These are phyloP conservation scores for Monilinia polystroma DNA, from an alignment of 2,329 filamentous ascomycete genomes.

Conservation along the genomic window DNA sequence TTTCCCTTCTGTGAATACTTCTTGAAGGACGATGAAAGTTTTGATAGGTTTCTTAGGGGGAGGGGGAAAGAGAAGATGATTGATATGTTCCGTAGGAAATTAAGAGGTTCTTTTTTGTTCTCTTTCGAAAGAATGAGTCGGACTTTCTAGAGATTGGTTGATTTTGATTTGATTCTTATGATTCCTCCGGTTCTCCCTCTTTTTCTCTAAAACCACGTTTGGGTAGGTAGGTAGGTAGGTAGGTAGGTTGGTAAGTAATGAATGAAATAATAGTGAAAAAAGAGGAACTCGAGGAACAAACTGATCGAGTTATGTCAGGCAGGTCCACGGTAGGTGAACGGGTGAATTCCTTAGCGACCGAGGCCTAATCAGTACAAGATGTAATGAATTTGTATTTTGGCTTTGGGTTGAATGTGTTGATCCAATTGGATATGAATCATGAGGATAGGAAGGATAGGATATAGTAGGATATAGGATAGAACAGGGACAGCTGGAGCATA, in stretches of 20 bases:
- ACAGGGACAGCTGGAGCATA: too few species aligned
- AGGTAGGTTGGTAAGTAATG: not conserved
- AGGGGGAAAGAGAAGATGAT: not conserved
- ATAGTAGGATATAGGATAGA: too few species aligned
- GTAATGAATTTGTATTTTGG: constrained; percentile 12
- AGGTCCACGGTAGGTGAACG: not conserved
- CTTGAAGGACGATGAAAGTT: not conserved
- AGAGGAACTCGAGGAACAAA: constrained; percentile 7
- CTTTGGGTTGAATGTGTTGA: not conserved
- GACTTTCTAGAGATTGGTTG: not conserved
- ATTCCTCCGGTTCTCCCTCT: constrained; percentile 5
- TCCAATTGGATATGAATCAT: not conserved
- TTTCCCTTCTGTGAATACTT: not conserved
- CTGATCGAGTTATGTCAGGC: not conserved
- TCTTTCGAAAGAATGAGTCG: not conserved
- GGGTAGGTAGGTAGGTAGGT: too few species aligned
- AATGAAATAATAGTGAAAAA: not conserved
- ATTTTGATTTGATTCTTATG: constrained; percentile 2
- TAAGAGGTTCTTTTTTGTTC: too few species aligned
- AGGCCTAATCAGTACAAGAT: constrained; percentile 15
- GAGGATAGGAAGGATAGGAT: too few species aligned
- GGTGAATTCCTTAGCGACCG: constrained; percentile 31
- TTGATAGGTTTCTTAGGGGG: not conserved
- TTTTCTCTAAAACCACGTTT: not conserved
- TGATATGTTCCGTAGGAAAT: not conserved